Evolutionary conservation across 73 alveolate genomes (phyloP), one percentile per base, ranked within the genome.

Genomic region (Paramecium sexaurelia): DNA sequence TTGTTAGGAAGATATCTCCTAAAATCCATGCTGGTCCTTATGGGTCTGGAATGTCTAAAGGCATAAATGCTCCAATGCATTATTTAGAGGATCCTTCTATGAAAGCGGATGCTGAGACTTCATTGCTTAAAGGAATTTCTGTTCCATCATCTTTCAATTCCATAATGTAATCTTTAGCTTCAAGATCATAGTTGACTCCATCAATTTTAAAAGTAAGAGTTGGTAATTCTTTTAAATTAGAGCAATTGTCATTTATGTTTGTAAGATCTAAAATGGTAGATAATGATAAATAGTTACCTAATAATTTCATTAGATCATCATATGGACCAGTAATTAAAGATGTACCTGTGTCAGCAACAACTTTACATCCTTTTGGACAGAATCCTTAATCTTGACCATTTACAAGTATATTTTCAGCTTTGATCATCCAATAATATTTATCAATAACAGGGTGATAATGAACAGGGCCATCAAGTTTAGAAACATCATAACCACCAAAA

Each of bases 311-410:
- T 41, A 92, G 71, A 37, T 55, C 84, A 40, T 92, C 87, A 55
- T 82, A 39, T 27, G 98, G 98, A 27, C 94, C 96, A 33, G 98
- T 88, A 22, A 95, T 37, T 37, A 95, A 85, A 6, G 97, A 86
- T 10, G 98, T 95, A 19, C 98, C 98, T 22, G 97, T 85, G 55
- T 95, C 98, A 11, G 94, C 92, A 55, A 94, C 97, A 29, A 85
- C 97, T 43, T 87, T 92, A 86, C 98, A 95, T 15, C 93, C 92
- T n/a, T 71, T 27, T 2, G 75, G 22, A 75, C 98, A 95, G 43
- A 95, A 32, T 9, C 92, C 89, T 55, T 94, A n/a, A 55, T 92
- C 85, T 55, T 88, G 39, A 7, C 94, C 97, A 24, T 93, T 95
- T 11, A 95, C 56, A 75, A 75, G 55, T 17, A 95, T 93, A 88